Conservation (phyloP, 495 filamentous ascomycete species). For the Clohesyomyces aquaticus region DNA sequence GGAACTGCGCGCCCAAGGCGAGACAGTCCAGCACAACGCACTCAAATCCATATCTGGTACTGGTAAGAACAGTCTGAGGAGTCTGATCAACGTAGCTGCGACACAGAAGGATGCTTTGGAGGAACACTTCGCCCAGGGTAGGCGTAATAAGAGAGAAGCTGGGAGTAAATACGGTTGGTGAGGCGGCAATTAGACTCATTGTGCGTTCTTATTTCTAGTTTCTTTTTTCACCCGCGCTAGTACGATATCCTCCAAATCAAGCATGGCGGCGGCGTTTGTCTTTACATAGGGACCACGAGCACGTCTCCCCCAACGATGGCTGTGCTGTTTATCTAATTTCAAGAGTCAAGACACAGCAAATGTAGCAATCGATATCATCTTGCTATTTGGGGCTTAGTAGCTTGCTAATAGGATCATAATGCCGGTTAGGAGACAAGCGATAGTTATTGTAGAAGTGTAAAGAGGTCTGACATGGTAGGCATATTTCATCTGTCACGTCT, state of each 20-base stretch:
- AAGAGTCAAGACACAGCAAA: too few relatives aligned
- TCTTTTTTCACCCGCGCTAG: neutral
- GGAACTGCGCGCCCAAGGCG: slow-evolving; percentile 66
- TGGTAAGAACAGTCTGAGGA: slow-evolving; percentile 84
- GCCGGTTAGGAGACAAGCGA: too few relatives aligned
- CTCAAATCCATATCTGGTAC: slow-evolving; percentile 76
- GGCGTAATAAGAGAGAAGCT: slow-evolving; percentile 75
- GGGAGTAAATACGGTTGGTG: slow-evolving; percentile 84
- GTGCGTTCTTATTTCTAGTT: neutral
- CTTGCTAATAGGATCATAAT: too few relatives aligned
- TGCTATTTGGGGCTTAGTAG: too few relatives aligned
- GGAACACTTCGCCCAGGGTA: slow-evolving; percentile 80
- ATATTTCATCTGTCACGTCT: too few relatives aligned
- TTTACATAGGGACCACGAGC: too few relatives aligned
- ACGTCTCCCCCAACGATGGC: too few relatives aligned
- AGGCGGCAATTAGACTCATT: neutral
- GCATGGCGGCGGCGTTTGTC: neutral
- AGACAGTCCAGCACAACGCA: slow-evolving; percentile 72
- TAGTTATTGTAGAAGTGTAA: too few relatives aligned
- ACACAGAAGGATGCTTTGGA: slow-evolving; percentile 82
- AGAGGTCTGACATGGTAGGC: too few relatives aligned
- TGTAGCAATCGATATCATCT: too few relatives aligned
- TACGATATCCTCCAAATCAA: neutral
- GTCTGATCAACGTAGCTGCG: slow-evolving; percentile 79
- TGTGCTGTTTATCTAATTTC: too few relatives aligned